These are phyloP conservation scores for Lepidium africanum DNA, from an alignment of 345 rosid species.

Conservation along the genomic window DNA sequence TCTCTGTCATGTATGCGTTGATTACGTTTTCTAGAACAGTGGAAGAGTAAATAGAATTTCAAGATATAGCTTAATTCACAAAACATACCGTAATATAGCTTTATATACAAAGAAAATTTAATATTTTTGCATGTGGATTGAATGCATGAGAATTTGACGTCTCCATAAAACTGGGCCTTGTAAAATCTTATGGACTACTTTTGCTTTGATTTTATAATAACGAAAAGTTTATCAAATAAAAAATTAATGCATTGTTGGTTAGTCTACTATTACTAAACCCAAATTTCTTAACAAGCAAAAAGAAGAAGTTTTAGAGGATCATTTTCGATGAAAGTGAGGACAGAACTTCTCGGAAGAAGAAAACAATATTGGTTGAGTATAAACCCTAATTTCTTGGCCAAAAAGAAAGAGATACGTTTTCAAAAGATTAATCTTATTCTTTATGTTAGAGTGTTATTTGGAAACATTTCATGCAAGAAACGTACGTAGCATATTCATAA, in stretches of 20 bases:
- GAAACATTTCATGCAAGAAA: slow-evolving; percentile 4
- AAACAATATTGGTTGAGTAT: not conserved
- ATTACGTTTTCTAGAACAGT: not conserved
- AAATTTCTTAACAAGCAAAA: not conserved
- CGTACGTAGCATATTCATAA: not conserved
- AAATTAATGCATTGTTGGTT: too few relatives aligned
- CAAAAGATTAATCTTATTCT: not conserved
- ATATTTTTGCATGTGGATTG: not conserved
- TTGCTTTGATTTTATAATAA: too few relatives aligned
- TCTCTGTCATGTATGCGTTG: not conserved
- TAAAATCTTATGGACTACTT: too few relatives aligned
- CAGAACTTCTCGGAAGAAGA: not conserved
- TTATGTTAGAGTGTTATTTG: not conserved
- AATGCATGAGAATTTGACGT: not conserved
- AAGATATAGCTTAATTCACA: not conserved
- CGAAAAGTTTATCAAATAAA: too few relatives aligned
- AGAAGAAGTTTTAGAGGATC: not conserved
- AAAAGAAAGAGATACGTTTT: too few relatives aligned
- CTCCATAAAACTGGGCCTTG: not conserved
- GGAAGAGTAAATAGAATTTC: not conserved
- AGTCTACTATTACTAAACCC: not conserved
- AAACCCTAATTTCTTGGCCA: not conserved
- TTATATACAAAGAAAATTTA: not conserved
- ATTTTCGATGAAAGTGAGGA: not conserved
- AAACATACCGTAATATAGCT: not conserved